phyloP scores from a whole-genome alignment of 345 rosid species.

The Hypericum perforatum region DNA sequence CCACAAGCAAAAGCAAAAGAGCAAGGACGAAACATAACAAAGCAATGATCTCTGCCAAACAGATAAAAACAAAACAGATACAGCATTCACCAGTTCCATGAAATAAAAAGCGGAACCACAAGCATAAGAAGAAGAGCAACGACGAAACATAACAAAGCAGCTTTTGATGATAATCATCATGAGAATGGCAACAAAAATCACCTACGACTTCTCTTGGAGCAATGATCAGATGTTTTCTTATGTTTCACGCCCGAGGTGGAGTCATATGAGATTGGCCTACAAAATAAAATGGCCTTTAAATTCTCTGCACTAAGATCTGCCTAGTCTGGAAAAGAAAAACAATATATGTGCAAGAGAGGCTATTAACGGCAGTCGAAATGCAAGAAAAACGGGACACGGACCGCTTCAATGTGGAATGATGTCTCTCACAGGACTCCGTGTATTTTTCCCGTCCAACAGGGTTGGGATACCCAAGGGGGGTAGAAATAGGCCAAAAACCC shows the following conservation, averaged over 20 bases:
- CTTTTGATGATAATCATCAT: no score
- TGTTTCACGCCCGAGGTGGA: slow-evolving; percentile 28
- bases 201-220: slow-evolving; percentile 43
- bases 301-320: neutral
- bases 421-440: slow-evolving; percentile 25
- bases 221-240: slow-evolving; percentile 58
- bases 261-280: slow-evolving; percentile 39
- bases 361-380: neutral
- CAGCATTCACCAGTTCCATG: slow-evolving; percentile 16
- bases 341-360: slow-evolving; percentile 3
- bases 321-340: neutral
- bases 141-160: neutral
- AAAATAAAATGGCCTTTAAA: neutral
- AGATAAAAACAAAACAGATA: slow-evolving; percentile 14
- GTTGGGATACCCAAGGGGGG: slow-evolving; percentile 23
- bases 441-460: slow-evolving; percentile 20
- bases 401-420: slow-evolving; percentile 47
- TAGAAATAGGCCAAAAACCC: slow-evolving; percentile 23
- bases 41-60: neutral
- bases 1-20: neutral
- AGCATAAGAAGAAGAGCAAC: neutral
- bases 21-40: neutral
- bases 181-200: no score
- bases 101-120: neutral
- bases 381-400: slow-evolving; percentile 17